phyloP scores from a whole-genome alignment of 2,329 filamentous ascomycete species.

The Arthroderma uncinatum region DNA sequence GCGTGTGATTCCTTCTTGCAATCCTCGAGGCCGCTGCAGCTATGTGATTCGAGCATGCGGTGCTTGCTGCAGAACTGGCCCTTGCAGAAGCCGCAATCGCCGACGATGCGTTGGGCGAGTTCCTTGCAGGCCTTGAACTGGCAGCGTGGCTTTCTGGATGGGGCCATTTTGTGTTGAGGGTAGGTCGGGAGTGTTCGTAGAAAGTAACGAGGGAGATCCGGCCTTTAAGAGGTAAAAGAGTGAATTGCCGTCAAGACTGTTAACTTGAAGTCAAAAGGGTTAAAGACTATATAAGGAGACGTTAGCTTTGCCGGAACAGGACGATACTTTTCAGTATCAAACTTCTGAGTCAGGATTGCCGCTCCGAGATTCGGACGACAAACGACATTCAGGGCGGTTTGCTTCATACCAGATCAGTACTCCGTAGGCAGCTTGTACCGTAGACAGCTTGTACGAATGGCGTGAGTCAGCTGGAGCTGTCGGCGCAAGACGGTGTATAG shows the following conservation, averaged over 20 bases:
- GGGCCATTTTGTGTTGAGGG: conserved; percentile 14
- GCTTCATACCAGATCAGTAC: too few relatives aligned
- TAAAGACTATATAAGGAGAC: too few relatives aligned
- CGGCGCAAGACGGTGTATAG: too few relatives aligned
- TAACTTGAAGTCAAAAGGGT: too few relatives aligned
- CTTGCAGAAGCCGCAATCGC: conserved; percentile 89
- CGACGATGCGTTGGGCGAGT: conserved; percentile 81
- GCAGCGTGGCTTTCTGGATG: conserved; percentile 58
- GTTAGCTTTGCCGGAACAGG: background rate
- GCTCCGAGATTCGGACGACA: background rate
- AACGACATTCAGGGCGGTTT: background rate
- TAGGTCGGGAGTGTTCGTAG: background rate
- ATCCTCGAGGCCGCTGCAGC: conserved; percentile 84
- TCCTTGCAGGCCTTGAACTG: conserved; percentile 82
- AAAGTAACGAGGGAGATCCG: background rate
- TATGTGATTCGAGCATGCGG: conserved; percentile 84
- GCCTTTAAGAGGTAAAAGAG: background rate
- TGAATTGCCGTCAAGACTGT: background rate
- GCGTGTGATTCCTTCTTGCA: conserved; percentile 97
- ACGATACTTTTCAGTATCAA: background rate
- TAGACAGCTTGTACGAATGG: too few relatives aligned
- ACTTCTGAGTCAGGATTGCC: background rate
- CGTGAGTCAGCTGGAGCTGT: too few relatives aligned
- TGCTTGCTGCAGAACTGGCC: conserved; percentile 94
- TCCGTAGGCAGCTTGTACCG: too few relatives aligned